These are phyloP conservation scores for Fomitiporia mediterranea DNA, from an alignment of 1,284 basidiomycete genomes.

Conservation along the genomic window DNA sequence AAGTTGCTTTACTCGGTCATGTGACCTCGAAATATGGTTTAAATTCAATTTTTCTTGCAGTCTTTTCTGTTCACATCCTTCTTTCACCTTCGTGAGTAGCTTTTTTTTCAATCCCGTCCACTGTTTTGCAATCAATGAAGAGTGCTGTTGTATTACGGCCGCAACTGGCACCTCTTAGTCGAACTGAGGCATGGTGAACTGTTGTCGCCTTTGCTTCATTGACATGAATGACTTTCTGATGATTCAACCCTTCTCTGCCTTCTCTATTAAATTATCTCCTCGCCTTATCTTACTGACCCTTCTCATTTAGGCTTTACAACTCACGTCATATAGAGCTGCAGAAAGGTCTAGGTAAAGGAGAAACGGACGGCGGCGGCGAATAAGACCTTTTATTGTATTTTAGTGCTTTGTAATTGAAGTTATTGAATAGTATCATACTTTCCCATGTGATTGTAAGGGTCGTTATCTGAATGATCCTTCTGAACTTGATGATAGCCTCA, in stretches of 20 bases:
- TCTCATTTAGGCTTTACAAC: not conserved
- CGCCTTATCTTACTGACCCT: not conserved
- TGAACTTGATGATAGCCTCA: too few relatives aligned
- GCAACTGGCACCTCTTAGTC: conserved; percentile 23
- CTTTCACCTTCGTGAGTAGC: not conserved
- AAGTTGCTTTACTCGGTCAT: not conserved
- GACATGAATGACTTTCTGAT: conserved; percentile 23
- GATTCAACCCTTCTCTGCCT: not conserved
- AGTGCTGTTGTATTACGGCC: conserved; percentile 21
- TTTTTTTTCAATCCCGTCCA: not conserved
- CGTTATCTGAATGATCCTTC: too few relatives aligned
- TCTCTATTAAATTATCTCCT: not conserved
- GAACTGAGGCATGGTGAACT: conserved; percentile 15
- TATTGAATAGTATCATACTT: too few relatives aligned
- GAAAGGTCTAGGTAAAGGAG: not conserved
- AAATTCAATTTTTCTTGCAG: not conserved
- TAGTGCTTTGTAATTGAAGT: not conserved
- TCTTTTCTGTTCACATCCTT: not conserved
- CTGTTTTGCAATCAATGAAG: conserved; percentile 16
- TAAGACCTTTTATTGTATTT: not conserved
- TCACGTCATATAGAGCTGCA: not conserved
- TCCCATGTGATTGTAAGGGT: too few relatives aligned
- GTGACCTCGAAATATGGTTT: not conserved
- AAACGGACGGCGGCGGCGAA: not conserved
- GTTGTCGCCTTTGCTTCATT: conserved; percentile 10